Evolutionary conservation across 495 filamentous ascomycete species (phyloP).

Genomic region (Beverwykella pulmonaria): DNA sequence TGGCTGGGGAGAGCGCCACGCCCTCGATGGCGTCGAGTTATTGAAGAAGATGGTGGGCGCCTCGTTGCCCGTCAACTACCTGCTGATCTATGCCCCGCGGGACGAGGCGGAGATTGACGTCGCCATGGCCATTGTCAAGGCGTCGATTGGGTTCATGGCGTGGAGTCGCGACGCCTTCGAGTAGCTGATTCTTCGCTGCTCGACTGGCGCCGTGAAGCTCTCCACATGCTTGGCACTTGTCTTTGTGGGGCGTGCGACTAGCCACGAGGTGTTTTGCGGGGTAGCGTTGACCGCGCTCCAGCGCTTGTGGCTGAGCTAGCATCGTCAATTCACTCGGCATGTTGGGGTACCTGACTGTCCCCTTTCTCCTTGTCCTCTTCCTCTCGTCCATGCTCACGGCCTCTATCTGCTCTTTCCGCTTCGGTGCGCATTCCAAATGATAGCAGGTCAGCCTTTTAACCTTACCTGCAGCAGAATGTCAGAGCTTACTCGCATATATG

Average conservation of each 20-base stretch:
- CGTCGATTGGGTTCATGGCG: constrained; percentile 24
- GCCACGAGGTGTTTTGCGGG: constrained; percentile 6
- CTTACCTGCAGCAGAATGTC: background rate
- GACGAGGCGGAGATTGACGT: constrained; percentile 67
- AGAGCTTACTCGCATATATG: background rate
- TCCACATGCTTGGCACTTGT: constrained; percentile 2
- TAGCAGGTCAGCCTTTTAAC: background rate
- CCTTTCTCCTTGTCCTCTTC: background rate
- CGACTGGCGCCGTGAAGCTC: too few relatives aligned
- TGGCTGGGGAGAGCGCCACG: constrained; percentile 85
- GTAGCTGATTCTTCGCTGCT: background rate
- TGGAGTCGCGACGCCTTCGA: constrained; percentile 13
- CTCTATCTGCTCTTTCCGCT: background rate
- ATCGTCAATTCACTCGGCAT: background rate
- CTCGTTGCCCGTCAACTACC: constrained; percentile 60
- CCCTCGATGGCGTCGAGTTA: constrained; percentile 63
- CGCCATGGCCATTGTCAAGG: constrained; percentile 66
- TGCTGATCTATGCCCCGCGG: constrained; percentile 83
- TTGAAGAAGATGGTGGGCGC: constrained; percentile 52
- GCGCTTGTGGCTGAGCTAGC: constrained; percentile 3
- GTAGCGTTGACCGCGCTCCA: background rate
- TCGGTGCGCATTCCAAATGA: background rate
- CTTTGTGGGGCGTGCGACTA: constrained; percentile 10
- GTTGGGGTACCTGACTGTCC: background rate
- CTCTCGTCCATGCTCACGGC: background rate